Evolutionary conservation across 371 early-diverging fungal species (phyloP).

Genomic region (Gilbertella persicaria): DNA sequence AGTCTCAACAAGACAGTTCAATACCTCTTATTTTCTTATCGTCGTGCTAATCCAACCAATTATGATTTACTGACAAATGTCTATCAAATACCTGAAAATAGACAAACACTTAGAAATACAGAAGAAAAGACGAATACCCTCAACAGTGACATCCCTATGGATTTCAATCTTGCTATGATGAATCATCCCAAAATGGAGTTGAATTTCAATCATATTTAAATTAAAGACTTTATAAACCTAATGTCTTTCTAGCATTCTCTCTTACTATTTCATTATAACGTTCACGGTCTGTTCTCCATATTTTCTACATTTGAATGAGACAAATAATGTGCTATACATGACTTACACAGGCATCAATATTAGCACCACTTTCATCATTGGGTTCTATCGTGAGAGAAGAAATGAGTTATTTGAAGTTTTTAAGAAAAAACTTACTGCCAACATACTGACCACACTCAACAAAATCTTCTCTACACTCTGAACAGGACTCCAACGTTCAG

Average conservation of each 20-base stretch:
- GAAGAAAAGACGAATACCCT: constrained; percentile 24
- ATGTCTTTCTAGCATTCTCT: constrained; percentile 67
- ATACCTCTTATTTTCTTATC: constrained; percentile 51
- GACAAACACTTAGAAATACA: constrained; percentile 51
- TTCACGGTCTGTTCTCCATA: constrained; percentile 87
- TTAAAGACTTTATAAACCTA: constrained; percentile 65
- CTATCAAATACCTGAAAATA: constrained; percentile 67
- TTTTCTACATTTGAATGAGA: constrained; percentile 56
- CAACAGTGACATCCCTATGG: no score
- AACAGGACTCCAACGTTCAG: constrained; percentile 96
- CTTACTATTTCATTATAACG: constrained; percentile 83
- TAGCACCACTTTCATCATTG: constrained; percentile 98
- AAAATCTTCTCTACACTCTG: constrained; percentile 98
- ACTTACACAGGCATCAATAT: constrained; percentile 95
- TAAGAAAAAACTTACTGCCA: constrained; percentile 57
- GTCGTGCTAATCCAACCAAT: constrained; percentile 60
- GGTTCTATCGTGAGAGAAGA: constrained; percentile 74
- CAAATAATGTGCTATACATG: not conserved
- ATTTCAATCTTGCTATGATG: not conserved
- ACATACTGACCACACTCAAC: constrained; percentile 92
- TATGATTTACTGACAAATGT: constrained; percentile 79
- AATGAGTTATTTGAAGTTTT: no score
- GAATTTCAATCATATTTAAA: no score
- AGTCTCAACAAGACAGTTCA: constrained; percentile 56
- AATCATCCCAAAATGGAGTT: constrained; percentile 4